Conservation (phyloP, 352 stramenopile genomes). For the Pythium sukuiense region DNA sequence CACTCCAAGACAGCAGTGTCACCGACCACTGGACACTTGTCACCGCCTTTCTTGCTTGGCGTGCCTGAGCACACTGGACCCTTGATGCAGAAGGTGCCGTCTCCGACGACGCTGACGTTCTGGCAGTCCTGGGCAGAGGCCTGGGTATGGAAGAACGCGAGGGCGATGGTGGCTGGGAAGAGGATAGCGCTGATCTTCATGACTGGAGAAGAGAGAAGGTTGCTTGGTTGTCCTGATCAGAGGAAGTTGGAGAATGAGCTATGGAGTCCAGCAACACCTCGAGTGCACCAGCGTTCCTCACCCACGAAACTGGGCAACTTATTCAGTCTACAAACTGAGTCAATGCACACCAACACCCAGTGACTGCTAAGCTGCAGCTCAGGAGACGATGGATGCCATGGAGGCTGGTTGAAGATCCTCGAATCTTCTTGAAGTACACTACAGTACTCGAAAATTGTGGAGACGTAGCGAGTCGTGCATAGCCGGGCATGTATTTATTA, state of each 20-base stretch:
- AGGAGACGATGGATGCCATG: not conserved
- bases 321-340: not conserved
- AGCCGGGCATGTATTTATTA: not conserved
- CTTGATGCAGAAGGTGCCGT: constrained; percentile 36
- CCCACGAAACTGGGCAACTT: not conserved
- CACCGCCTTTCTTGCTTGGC: constrained; percentile 10
- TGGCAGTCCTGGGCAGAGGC: constrained; percentile 18
- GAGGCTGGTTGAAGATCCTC: not conserved
- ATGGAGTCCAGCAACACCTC: not conserved
- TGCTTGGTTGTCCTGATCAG: not conserved
- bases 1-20: constrained; percentile 25
- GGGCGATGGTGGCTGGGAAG: not conserved
- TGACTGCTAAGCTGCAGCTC: no score
- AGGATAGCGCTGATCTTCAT: constrained; percentile 14
- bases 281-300: not conserved
- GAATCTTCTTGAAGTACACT: not conserved
- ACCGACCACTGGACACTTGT: constrained; percentile 24
- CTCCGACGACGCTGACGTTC: constrained; percentile 33
- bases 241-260: constrained; percentile 13
- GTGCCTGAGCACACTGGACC: constrained; percentile 31
- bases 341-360: not conserved
- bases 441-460: not conserved
- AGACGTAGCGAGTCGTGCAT: not conserved
- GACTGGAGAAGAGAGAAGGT: not conserved
- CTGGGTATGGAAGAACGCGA: not conserved